Evolutionary conservation across 257 asterid genomes (phyloP), one percentile per base, ranked within the genome.

Genomic region (Ilex aquifolium): DNA sequence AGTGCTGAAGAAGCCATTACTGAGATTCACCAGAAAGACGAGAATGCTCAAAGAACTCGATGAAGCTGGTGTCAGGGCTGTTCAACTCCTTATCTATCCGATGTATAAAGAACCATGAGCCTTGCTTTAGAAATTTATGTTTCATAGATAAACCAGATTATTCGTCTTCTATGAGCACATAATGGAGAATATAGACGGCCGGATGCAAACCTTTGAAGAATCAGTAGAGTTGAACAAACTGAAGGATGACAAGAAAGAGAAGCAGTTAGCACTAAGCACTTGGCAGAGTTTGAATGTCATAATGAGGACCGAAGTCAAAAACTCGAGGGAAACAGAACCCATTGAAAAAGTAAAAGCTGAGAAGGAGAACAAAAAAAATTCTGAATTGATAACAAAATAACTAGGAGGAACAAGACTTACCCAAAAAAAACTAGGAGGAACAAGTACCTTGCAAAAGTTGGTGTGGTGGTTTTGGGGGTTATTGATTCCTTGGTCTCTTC

Each of bases 141-240:
- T 36, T 14, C 5, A 17, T 15, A 3, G 31, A 7, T 55, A 44
- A 69, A 64, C 17, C 42, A 16, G 60, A 57, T 63, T 63, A 30
- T 62, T 72, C 49, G 21, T 75, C 69, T 79, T 65, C 63, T 68
- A 21, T 72, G 86, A 67, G 74, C 88, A 91, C 95, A 93, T 87
- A 75, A 81, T 85, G 96, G 96, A 72, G 42, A 90, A 81, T 31
- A 80, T 90, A 70, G 96, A 89, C 70, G 80, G 76, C 76, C 70
- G 10, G 84, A 90, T 93, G 95, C 96, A 90, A 70, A 88, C 86
- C 6, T 87, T 87, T 29, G 95, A 90, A 82, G 99, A 93, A 77
- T 79, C 96, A 29, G 57, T 66, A 63, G 94, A 79, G 83, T 17
- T 77, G 74, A 81, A 85, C 83, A 87, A 76, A 66, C 21, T 10